Evolutionary conservation across 2,329 filamentous ascomycete genomes (phyloP).

Genomic region (Xylariomycetidae sp.): DNA sequence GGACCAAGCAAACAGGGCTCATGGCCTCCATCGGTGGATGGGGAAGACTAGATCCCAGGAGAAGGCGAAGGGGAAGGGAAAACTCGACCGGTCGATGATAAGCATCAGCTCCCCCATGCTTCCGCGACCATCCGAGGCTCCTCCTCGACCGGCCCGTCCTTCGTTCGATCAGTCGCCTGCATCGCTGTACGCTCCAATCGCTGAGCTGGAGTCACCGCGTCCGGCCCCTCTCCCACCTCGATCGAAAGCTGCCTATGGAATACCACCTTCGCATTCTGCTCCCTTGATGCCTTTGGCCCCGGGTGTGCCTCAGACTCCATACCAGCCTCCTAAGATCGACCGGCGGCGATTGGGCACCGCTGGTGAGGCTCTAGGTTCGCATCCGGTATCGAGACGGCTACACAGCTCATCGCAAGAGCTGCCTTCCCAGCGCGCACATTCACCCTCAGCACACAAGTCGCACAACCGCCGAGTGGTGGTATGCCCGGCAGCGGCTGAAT

Average conservation of each 20-base stretch:
- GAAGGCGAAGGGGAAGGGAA: conserved; percentile 1
- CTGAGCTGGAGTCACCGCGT: neutral
- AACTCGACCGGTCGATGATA: neutral
- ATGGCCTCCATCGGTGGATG: neutral
- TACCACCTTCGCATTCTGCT: neutral
- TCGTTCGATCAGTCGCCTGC: no score
- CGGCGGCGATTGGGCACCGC: conserved; percentile 8
- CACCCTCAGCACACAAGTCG: neutral
- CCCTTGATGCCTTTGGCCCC: neutral
- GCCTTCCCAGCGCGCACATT: neutral
- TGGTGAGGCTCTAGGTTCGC: conserved; percentile 18
- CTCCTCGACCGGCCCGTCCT: neutral
- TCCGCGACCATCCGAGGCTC: neutral
- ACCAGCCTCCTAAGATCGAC: conserved; percentile 1
- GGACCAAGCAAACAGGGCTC: conserved; percentile 1
- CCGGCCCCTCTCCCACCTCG: neutral
- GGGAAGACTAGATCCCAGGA: neutral
- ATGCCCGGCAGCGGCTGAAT: neutral
- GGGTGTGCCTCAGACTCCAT: neutral
- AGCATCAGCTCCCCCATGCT: neutral
- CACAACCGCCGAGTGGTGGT: conserved; percentile 1
- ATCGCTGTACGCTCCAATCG: neutral
- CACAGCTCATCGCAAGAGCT: neutral
- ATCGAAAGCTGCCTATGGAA: conserved; percentile 2
- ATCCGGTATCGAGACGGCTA: conserved; percentile 8